Evolutionary conservation across 2,329 filamentous ascomycete genomes (phyloP).

Genomic region (Ambrosiella beaveri): DNA sequence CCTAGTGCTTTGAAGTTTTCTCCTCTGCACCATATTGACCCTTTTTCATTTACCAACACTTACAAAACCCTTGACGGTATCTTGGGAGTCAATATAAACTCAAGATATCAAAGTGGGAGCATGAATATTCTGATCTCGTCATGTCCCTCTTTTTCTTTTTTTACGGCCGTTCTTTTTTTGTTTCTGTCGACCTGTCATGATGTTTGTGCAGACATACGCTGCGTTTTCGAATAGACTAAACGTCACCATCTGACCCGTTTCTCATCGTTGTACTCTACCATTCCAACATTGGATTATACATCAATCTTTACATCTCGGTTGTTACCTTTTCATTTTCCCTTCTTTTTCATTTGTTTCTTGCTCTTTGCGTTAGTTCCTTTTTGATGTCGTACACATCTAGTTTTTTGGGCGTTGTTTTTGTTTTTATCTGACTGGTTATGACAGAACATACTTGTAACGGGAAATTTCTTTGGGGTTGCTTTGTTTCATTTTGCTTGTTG

Average conservation of each 20-base stretch:
- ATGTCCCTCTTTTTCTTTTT: neutral
- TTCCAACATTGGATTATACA: too few relatives aligned
- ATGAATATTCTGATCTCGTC: neutral
- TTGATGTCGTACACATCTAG: neutral
- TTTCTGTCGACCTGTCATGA: neutral
- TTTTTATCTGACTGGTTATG: neutral
- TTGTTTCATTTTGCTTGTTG: neutral
- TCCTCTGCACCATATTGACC: too few relatives aligned
- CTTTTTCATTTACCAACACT: too few relatives aligned
- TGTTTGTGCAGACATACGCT: neutral
- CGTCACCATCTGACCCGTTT: neutral
- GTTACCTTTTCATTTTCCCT: constrained; percentile 3
- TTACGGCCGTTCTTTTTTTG: neutral
- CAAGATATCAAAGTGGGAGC: neutral
- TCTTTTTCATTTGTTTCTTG: neutral
- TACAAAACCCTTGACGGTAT: too few relatives aligned
- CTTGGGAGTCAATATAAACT: too few relatives aligned
- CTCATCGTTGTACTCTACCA: neutral
- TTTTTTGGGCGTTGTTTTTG: constrained; percentile 1
- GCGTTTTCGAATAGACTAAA: neutral
- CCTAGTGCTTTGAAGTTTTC: too few relatives aligned
- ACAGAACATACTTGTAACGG: neutral
- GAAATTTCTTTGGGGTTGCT: too few relatives aligned
- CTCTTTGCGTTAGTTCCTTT: constrained; percentile 2
- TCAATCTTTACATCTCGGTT: neutral